phyloP scores from a whole-genome alignment of 2,329 filamentous ascomycete species.

The Penicillium paneum region DNA sequence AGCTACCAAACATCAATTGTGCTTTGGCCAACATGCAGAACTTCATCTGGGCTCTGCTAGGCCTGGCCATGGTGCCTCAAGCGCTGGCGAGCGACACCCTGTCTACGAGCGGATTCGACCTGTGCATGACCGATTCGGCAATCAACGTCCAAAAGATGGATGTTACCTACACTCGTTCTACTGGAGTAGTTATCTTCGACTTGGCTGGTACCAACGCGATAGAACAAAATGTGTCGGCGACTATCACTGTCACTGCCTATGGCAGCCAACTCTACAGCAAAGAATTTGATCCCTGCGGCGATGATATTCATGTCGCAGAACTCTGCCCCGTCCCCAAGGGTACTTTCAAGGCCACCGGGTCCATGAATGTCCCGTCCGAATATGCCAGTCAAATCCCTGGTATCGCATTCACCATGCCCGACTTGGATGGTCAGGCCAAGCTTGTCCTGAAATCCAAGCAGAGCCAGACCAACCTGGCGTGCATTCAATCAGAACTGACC shows the following conservation, averaged over 20 bases:
- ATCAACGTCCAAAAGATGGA: slow-evolving; percentile 72
- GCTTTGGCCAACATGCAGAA: slow-evolving; percentile 25
- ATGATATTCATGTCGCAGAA: slow-evolving; percentile 62
- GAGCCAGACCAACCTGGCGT: slow-evolving; percentile 65
- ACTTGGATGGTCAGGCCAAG: slow-evolving; percentile 81
- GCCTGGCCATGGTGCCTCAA: slow-evolving; percentile 28
- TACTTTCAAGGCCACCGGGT: slow-evolving; percentile 68
- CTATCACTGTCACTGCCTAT: slow-evolving; percentile 76
- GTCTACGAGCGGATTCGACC: slow-evolving; percentile 74
- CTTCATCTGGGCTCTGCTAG: slow-evolving; percentile 25
- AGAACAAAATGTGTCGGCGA: slow-evolving; percentile 75
- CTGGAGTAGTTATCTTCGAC: slow-evolving; percentile 74
- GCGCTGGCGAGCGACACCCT: slow-evolving; percentile 69
- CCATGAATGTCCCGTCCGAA: slow-evolving; percentile 66
- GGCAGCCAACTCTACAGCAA: slow-evolving; percentile 76
- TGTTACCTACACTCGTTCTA: slow-evolving; percentile 73
- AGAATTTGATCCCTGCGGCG: slow-evolving; percentile 77
- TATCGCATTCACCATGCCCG: slow-evolving; percentile 87
- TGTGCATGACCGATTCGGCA: slow-evolving; percentile 58
- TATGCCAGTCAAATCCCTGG: slow-evolving; percentile 74
- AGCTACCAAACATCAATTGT: background rate
- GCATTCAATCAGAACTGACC: slow-evolving; percentile 73
- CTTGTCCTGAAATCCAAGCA: slow-evolving; percentile 67
- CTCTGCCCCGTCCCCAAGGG: slow-evolving; percentile 83
- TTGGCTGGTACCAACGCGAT: slow-evolving; percentile 71